Percentiles rank a stretch among this genome's conserved stretches.
These are phyloP conservation scores for Debaryomycetaceae sp. DNA, from an alignment of 1,139 yeast genomes.

Conservation along the genomic window DNA sequence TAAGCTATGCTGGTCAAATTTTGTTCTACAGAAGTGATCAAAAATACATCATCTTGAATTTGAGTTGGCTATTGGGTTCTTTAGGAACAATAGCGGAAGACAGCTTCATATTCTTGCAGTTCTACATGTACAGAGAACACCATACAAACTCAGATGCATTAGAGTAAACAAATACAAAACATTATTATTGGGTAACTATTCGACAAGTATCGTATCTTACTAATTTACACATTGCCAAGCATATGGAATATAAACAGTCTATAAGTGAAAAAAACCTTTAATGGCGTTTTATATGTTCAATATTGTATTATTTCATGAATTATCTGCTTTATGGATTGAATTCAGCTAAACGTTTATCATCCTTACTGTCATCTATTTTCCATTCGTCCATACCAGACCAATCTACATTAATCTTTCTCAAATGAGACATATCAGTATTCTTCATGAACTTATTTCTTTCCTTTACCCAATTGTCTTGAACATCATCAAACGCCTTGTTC, in stretches of 20 bases:
- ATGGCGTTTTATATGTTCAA: background rate
- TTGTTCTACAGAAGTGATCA: constrained; percentile 61
- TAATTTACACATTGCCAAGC: background rate
- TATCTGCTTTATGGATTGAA: constrained; percentile 31
- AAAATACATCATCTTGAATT: constrained; percentile 57
- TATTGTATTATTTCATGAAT: background rate
- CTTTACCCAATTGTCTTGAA: constrained; percentile 61
- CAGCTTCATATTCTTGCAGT: constrained; percentile 58
- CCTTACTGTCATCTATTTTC: constrained; percentile 27
- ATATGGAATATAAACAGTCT: background rate
- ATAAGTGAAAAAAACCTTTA: background rate
- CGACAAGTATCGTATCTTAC: background rate
- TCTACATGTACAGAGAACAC: constrained; percentile 51
- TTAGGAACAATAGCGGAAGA: constrained; percentile 74
- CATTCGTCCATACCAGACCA: constrained; percentile 63
- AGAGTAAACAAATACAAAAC: constrained; percentile 1
- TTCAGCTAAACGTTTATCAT: constrained; percentile 37
- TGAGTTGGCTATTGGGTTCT: constrained; percentile 75
- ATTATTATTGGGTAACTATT: background rate
- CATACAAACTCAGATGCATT: constrained; percentile 11
- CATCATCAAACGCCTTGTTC: constrained; percentile 75
- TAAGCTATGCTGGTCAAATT: constrained; percentile 76
- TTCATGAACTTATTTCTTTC: constrained; percentile 68
- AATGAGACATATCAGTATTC: constrained; percentile 60
- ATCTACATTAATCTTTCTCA: constrained; percentile 54